A percentile compares a stretch with the other conserved stretches of the same genome.
Conservation (phyloP, 306 rosid genomes). For the Vicia villosa region DNA sequence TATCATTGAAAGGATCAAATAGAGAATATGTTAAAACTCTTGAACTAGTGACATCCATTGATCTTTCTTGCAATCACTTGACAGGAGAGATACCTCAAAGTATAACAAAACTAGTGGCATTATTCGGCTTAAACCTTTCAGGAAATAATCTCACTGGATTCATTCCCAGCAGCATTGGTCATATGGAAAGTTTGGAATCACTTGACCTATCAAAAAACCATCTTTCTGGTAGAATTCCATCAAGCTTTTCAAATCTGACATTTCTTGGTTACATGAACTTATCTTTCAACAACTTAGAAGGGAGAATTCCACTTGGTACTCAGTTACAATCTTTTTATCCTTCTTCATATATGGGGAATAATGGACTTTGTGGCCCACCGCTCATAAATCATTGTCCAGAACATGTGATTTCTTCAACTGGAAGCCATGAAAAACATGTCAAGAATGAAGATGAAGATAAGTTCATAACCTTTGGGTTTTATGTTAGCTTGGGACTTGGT, state of each 20-base stretch:
- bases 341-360: conserved; percentile 30
- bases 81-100: conserved; percentile 37
- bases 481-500: too few species aligned
- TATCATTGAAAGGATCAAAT: too few species aligned
- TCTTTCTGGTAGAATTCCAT: conserved; percentile 5
- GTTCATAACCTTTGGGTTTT: too few species aligned
- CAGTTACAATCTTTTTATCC: not conserved
- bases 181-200: too few species aligned
- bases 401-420: too few species aligned
- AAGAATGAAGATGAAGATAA: too few species aligned
- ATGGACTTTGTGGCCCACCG: conserved; percentile 39
- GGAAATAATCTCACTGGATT: too few species aligned
- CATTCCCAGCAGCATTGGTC: too few species aligned
- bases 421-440: too few species aligned
- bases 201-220: too few species aligned
- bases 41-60: conserved; percentile 34
- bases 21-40: not conserved
- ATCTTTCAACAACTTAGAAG: too few species aligned
- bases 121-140: conserved; percentile 41
- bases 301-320: too few species aligned
- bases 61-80: conserved; percentile 44
- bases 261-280: not conserved
- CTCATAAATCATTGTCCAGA: not conserved
- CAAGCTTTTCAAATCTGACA: not conserved
- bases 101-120: conserved; percentile 33